Base-by-base conservation (phyloP, 768 basidiomycete genomes). In the Gyrodon lividus region DNA sequence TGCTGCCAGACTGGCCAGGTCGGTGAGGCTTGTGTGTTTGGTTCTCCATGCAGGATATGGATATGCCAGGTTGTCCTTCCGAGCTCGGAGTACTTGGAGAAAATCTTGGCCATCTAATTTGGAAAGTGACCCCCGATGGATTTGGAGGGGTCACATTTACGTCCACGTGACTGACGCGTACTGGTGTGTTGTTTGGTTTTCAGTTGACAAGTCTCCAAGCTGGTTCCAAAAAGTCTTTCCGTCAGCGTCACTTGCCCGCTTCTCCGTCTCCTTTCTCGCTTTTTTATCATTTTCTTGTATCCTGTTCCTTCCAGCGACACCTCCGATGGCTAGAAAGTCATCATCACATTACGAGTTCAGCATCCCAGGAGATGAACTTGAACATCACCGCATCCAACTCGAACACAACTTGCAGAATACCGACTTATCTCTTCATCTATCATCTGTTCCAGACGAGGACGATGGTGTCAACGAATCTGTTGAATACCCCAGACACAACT, bases 11-110 rank as follows among this genome's bases (percentile, higher is more conserved):
- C 62, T 82, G 82, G 17, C 89, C 72, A 17, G 87, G 79, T 31
- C 88, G 72, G 72, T 98, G 96, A 0, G 87, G 74, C 68, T 95
- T 95, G 71, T 96, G 92, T 24, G 79, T 79, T 62, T 81, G 80
- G 48, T 87, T 81, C 55, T 88, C 87, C 87, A 89, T 88, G 52
- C 4, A 38, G n/a, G n/a, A n/a, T n/a, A n/a, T n/a, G n/a, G n/a
- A n/a, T n/a, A n/a, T n/a, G n/a, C n/a, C n/a, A n/a, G n/a, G n/a
- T n/a, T 33, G 24, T 22, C 12, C 22, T 9, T 24, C 24, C 22
- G 12, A 14, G 14, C n/a, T 14, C 10, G 2, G 5, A 19, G 39
- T 40, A 8, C 19, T 37, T 13, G 31, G 16, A 37, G 9, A 30
- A 57, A 52, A 42, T 23, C 4, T 34, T 1, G 6, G 19, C 7